A percentile compares a stretch with the other conserved stretches of the same genome.
Conservation (phyloP, 352 stramenopile genomes). For the Albugo laibachii region DNA sequence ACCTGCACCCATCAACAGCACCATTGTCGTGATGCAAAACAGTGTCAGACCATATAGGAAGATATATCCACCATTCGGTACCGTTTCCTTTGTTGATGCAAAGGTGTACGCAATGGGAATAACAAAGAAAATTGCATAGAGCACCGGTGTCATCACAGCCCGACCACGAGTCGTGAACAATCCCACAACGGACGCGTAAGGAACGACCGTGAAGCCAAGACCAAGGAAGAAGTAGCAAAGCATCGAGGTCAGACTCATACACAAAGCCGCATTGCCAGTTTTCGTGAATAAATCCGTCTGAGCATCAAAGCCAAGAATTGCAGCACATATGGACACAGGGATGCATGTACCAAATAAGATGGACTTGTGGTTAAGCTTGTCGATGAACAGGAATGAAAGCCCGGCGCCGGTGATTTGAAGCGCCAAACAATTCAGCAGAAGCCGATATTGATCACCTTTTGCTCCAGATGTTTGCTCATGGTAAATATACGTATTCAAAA, state of each 20-base stretch:
- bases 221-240: conserved; percentile 65
- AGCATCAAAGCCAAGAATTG: conserved; percentile 34
- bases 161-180: conserved; percentile 28
- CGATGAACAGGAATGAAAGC: conserved; percentile 77
- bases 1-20: too few species aligned
- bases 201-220: conserved; percentile 43
- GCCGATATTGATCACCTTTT: conserved; percentile 4
- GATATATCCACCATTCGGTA: too few species aligned
- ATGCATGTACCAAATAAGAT: conserved; percentile 55
- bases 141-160: too few species aligned
- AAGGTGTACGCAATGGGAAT: too few species aligned
- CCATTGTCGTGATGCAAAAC: too few species aligned
- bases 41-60: too few species aligned
- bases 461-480: conserved; percentile 4
- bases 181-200: conserved; percentile 50
- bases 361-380: conserved; percentile 48
- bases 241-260: conserved; percentile 46
- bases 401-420: conserved; percentile 50
- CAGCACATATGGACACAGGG: conserved; percentile 22
- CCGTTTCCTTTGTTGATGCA: too few species aligned
- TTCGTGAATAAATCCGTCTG: conserved; percentile 20
- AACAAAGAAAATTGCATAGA: too few species aligned
- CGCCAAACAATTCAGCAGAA: conserved; percentile 56
- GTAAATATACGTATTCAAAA: conserved; percentile 59
- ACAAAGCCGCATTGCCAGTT: conserved; percentile 30